Evolutionary conservation across 108 stramenopile species (phyloP).

Genomic region (Bacterosira constricta): DNA sequence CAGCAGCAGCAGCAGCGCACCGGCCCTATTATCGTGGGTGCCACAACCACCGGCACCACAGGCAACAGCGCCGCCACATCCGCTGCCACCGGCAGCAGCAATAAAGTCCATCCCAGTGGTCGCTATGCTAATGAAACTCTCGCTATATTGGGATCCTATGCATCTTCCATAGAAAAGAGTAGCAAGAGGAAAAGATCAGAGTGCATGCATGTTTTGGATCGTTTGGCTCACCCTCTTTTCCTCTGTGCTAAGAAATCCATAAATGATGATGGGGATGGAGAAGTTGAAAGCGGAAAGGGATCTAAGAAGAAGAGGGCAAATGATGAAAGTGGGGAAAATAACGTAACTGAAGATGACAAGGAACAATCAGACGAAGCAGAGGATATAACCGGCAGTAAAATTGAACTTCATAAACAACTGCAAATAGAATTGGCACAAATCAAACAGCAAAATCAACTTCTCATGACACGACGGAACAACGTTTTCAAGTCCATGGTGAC

Average conservation of each 20-base stretch:
- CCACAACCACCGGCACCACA: neutral
- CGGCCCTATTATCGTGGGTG: constrained; percentile 5
- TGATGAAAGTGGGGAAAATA: neutral
- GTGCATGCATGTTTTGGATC: constrained; percentile 7
- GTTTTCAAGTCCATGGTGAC: constrained; percentile 23
- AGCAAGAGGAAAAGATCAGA: constrained; percentile 15
- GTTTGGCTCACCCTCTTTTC: constrained; percentile 25
- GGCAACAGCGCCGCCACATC: neutral
- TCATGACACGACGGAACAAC: constrained; percentile 19
- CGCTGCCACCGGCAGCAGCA: neutral
- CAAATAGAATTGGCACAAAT: constrained; percentile 23
- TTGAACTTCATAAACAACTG: neutral
- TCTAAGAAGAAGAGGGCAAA: neutral
- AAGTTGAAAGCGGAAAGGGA: neutral
- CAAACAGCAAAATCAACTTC: constrained; percentile 25
- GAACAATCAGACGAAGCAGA: neutral
- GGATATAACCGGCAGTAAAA: neutral
- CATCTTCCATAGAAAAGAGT: neutral
- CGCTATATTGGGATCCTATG: neutral
- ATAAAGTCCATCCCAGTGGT: constrained; percentile 7
- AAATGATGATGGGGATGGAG: neutral
- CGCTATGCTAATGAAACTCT: neutral
- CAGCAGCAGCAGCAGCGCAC: constrained; percentile 12
- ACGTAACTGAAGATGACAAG: neutral
- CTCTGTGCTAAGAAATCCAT: neutral